phyloP scores from a whole-genome alignment of 148 eudicot species.

The Dianthus caryophyllus region DNA sequence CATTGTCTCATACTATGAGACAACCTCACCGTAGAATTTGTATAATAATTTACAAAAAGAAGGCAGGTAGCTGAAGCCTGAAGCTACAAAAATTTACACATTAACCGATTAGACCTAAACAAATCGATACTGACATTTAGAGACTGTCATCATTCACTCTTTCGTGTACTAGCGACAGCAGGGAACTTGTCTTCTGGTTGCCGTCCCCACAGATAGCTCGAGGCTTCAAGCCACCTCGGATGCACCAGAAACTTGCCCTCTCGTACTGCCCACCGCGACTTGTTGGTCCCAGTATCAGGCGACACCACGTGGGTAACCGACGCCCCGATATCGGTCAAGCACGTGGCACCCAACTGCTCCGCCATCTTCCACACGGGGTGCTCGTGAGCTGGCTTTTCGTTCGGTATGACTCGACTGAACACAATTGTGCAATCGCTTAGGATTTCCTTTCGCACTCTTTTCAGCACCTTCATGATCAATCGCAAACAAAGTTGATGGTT shows the following conservation, averaged over 20 bases:
- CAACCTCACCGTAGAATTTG: too few species aligned
- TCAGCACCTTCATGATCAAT: conserved; percentile 45
- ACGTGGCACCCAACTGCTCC: conserved; percentile 69
- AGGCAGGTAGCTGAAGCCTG: conserved; percentile 1
- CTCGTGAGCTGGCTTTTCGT: conserved; percentile 33
- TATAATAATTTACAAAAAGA: too few species aligned
- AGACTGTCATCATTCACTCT: not conserved
- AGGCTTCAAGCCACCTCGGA: conserved; percentile 72
- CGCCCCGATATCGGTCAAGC: conserved; percentile 41
- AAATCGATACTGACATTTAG: too few species aligned
- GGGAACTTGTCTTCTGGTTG: conserved; percentile 73
- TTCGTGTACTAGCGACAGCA: conserved; percentile 10
- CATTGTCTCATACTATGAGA: too few species aligned
- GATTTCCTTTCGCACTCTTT: conserved; percentile 50
- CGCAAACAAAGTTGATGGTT: not conserved
- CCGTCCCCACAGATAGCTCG: conserved; percentile 55
- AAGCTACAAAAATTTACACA: conserved; percentile 15
- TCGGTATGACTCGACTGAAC: conserved; percentile 62
- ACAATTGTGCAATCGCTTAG: conserved; percentile 60
- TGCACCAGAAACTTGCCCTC: conserved; percentile 61
- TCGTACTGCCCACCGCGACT: conserved; percentile 67
- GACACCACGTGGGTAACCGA: conserved; percentile 72
- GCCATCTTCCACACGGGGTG: conserved; percentile 69
- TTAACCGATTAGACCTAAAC: not conserved
- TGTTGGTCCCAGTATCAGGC: conserved; percentile 53